These are phyloP conservation scores for Saitozyma podzolica DNA, from an alignment of 768 basidiomycete genomes.

Conservation along the genomic window DNA sequence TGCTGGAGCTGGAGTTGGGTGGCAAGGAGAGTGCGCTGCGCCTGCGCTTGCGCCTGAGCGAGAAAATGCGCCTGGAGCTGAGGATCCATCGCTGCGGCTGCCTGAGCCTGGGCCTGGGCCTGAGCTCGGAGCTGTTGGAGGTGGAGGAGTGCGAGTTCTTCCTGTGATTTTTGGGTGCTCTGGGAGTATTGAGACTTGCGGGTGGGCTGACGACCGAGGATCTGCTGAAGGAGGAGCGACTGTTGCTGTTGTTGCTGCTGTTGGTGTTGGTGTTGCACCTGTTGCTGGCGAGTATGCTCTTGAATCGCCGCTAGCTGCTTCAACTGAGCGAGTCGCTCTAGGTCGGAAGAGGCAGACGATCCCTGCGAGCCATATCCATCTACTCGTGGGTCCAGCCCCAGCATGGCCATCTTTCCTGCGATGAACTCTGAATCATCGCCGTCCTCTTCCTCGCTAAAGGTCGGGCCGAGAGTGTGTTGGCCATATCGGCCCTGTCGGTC, in stretches of 20 bases:
- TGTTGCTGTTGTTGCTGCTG: constrained; percentile 19
- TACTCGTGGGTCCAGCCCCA: too few species aligned
- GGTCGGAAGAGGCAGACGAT: constrained; percentile 1
- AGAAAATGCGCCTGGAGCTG: background rate
- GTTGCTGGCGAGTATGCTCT: constrained; percentile 16
- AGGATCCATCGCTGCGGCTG: too few species aligned
- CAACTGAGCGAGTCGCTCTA: background rate
- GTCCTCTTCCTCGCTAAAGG: constrained; percentile 41
- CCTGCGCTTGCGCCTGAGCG: constrained; percentile 4
- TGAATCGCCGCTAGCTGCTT: constrained; percentile 12
- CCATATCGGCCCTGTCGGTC: background rate
- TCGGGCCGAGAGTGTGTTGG: constrained; percentile 37
- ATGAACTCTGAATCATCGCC: constrained; percentile 42
- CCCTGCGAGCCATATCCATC: too few species aligned
- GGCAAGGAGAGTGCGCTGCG: constrained; percentile 1
- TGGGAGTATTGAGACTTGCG: background rate
- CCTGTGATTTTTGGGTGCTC: too few species aligned
- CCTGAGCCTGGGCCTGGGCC: constrained; percentile 16
- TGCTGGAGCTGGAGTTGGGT: background rate
- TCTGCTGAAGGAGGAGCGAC: constrained; percentile 10
- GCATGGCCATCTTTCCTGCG: constrained; percentile 30
- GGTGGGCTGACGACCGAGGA: constrained; percentile 9
- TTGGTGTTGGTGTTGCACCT: constrained; percentile 17
- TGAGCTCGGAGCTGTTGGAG: constrained; percentile 19
- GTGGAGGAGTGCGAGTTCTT: constrained; percentile 8